Evolutionary conservation across 2,329 filamentous ascomycete genomes (phyloP).

Genomic region (Harringtonia lauricola): DNA sequence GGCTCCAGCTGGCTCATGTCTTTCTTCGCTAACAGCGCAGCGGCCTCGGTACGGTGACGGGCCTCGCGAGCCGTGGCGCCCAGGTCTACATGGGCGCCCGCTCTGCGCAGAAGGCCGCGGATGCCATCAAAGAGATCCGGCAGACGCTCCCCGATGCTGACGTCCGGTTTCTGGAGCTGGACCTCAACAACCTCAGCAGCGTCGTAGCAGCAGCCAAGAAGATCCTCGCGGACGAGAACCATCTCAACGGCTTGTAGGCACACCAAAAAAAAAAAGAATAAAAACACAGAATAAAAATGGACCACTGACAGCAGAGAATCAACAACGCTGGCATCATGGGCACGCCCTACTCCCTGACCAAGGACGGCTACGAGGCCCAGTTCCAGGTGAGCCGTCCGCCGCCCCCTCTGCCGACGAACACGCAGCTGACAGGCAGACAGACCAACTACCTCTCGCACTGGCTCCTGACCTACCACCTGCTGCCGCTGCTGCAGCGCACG

Average conservation of each 20-base stretch:
- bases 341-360: constrained; percentile 19
- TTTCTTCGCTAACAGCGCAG: too few species aligned
- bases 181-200: constrained; percentile 22
- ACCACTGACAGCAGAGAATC: constrained; percentile 6
- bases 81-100: constrained; percentile 28
- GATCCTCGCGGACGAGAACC: constrained; percentile 17
- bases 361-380: constrained; percentile 25
- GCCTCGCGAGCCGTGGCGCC: constrained; percentile 24
- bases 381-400: constrained; percentile 10
- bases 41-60: constrained; percentile 24
- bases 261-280: not conserved
- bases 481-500: constrained; percentile 24
- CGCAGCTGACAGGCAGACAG: constrained; percentile 9
- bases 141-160: constrained; percentile 18
- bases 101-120: constrained; percentile 21
- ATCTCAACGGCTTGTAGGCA: constrained; percentile 18
- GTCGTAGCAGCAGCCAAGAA: constrained; percentile 23
- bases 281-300: not conserved
- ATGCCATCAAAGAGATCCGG: constrained; percentile 22
- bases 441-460: constrained; percentile 32
- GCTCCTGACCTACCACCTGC: constrained; percentile 25
- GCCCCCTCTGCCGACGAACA: not conserved
- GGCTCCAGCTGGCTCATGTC: not conserved
- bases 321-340: constrained; percentile 22
- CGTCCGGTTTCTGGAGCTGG: constrained; percentile 23